Conservation (phyloP, 2,329 filamentous ascomycete species). For the Coleophoma crateriformis region DNA sequence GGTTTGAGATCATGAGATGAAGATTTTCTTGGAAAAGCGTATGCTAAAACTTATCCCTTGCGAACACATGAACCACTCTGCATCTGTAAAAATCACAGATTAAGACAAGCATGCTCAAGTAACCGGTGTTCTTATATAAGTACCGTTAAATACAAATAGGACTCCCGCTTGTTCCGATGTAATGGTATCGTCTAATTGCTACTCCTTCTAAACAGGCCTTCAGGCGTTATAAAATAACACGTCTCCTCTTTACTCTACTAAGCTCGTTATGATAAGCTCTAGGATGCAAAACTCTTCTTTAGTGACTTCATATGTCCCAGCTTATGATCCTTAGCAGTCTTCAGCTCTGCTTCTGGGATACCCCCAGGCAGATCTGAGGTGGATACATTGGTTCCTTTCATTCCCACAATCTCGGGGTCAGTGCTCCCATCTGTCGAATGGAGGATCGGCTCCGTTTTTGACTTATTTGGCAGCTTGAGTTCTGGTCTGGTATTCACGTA, state of each 20-base stretch:
- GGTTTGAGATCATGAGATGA: too few relatives aligned
- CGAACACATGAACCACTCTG: too few relatives aligned
- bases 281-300: conserved; percentile 14
- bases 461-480: background rate
- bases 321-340: conserved; percentile 13
- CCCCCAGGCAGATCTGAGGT: conserved; percentile 37
- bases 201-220: too few relatives aligned
- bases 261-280: background rate
- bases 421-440: too few relatives aligned
- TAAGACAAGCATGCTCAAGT: too few relatives aligned
- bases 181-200: background rate
- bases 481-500: background rate
- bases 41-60: too few relatives aligned
- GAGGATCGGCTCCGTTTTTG: background rate
- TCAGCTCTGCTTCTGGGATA: conserved; percentile 29
- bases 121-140: too few relatives aligned
- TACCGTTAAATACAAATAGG: too few relatives aligned
- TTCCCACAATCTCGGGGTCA: background rate
- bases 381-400: conserved; percentile 24
- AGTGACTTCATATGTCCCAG: conserved; percentile 17
- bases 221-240: background rate
- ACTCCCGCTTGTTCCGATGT: background rate
- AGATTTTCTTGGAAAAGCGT: too few relatives aligned
- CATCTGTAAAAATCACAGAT: too few relatives aligned
- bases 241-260: background rate